These are phyloP conservation scores for Grosmannia huntii DNA, from an alignment of 2,329 filamentous ascomycete species.

Conservation along the genomic window DNA sequence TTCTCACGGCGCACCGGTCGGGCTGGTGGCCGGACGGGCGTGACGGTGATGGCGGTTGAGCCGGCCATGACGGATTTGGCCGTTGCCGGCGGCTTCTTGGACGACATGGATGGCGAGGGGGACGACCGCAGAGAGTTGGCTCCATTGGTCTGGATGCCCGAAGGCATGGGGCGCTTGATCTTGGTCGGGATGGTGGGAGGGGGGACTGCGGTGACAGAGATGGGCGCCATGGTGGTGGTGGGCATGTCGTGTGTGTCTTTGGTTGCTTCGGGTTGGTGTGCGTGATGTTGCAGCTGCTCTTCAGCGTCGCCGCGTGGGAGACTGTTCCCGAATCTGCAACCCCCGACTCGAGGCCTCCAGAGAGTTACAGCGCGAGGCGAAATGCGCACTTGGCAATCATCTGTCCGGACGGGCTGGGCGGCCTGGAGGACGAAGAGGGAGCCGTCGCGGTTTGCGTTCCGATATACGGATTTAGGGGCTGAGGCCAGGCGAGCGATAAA, in stretches of 20 bases:
- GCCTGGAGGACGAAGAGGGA: not conserved
- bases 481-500: not conserved
- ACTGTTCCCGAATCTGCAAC: not conserved
- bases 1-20: conserved; percentile 46
- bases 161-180: conserved; percentile 54
- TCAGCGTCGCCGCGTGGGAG: not conserved
- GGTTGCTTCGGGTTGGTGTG: not conserved
- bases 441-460: not conserved
- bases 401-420: not conserved
- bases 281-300: not conserved
- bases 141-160: conserved; percentile 55
- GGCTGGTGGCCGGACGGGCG: conserved; percentile 37
- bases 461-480: not conserved
- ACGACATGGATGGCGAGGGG: conserved; percentile 43
- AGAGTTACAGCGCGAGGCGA: conserved; percentile 4
- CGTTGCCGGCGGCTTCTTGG: conserved; percentile 36
- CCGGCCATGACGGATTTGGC: conserved; percentile 33
- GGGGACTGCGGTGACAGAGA: conserved; percentile 31
- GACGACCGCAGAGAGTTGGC: conserved; percentile 44
- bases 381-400: not conserved
- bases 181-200: conserved; percentile 36
- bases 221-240: conserved; percentile 35
- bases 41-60: conserved; percentile 30
- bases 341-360: conserved; percentile 3
- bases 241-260: not conserved